These are phyloP conservation scores for Coniella vitis DNA, from an alignment of 2,329 filamentous ascomycete genomes.

Conservation along the genomic window DNA sequence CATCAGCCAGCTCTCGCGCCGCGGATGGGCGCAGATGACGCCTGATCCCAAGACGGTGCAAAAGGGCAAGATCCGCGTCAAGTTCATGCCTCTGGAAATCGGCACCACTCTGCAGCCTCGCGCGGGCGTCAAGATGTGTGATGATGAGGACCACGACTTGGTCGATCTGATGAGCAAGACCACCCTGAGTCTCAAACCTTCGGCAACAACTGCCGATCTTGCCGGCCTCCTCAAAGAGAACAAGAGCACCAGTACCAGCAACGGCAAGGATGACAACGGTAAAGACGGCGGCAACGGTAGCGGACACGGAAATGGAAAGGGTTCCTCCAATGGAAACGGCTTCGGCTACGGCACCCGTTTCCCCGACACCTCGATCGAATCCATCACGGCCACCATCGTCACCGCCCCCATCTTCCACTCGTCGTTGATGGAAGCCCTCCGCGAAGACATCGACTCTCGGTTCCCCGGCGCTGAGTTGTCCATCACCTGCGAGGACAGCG, in stretches of 20 bases:
- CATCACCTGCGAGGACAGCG: conserved; percentile 45
- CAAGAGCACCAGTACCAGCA: too few relatives aligned
- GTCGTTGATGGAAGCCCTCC: conserved; percentile 34
- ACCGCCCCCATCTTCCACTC: conserved; percentile 38
- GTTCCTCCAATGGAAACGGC: neutral
- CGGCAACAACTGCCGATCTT: too few relatives aligned
- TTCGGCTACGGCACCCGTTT: neutral
- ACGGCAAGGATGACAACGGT: too few relatives aligned
- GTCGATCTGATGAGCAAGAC: too few relatives aligned
- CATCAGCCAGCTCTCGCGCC: conserved; percentile 35
- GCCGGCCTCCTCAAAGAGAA: too few relatives aligned
- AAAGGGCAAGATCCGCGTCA: conserved; percentile 39
- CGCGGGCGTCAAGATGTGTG: conserved; percentile 17
- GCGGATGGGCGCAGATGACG: conserved; percentile 40
- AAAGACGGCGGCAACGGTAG: too few relatives aligned
- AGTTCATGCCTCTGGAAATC: conserved; percentile 32
- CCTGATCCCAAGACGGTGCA: conserved; percentile 26
- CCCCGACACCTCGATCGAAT: conserved; percentile 27
- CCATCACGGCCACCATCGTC: conserved; percentile 45
- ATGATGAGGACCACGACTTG: conserved; percentile 14
- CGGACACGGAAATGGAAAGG: too few relatives aligned
- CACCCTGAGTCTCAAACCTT: too few relatives aligned
- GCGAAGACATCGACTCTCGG: conserved; percentile 30
- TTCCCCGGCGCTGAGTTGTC: conserved; percentile 39
- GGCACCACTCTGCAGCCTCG: conserved; percentile 29